A percentile compares a stretch with the other conserved stretches of the same genome.
These are phyloP conservation scores for Nakazawaea laoshanensis DNA, from an alignment of 805 yeast genomes.

Conservation along the genomic window DNA sequence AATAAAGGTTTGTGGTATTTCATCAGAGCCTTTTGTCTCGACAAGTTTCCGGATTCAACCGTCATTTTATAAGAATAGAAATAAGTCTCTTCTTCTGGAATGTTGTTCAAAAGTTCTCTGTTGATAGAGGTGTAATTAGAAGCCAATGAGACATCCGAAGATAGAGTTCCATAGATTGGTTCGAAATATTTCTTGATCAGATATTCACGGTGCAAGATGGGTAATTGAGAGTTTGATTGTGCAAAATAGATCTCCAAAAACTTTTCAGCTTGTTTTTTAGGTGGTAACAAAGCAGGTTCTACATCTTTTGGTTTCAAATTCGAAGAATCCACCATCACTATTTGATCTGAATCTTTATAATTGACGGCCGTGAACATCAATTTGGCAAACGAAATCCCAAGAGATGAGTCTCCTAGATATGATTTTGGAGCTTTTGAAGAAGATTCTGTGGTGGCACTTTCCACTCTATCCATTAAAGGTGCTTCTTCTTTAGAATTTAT, in stretches of 20 bases:
- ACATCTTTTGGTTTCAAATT: constrained; percentile 15
- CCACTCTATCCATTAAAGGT: constrained; percentile 17
- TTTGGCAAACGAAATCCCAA: constrained; percentile 68
- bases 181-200: constrained; percentile 59
- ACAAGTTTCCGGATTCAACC: neutral
- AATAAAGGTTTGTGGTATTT: constrained; percentile 47
- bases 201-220: constrained; percentile 74
- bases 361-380: constrained; percentile 73
- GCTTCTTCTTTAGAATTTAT: neutral
- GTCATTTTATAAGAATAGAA: constrained; percentile 29
- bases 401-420: constrained; percentile 37
- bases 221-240: constrained; percentile 77
- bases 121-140: constrained; percentile 44
- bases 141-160: constrained; percentile 46
- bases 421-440: constrained; percentile 23
- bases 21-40: constrained; percentile 29
- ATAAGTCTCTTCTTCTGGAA: constrained; percentile 35
- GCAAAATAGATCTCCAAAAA: constrained; percentile 61
- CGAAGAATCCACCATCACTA: constrained; percentile 20
- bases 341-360: constrained; percentile 22
- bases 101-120: constrained; percentile 18
- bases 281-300: constrained; percentile 42
- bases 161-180: constrained; percentile 72
- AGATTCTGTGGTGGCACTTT: constrained; percentile 19
- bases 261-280: constrained; percentile 61